These are phyloP conservation scores for Aspergillus kassunensis DNA, from an alignment of 495 filamentous ascomycete genomes.

Conservation along the genomic window DNA sequence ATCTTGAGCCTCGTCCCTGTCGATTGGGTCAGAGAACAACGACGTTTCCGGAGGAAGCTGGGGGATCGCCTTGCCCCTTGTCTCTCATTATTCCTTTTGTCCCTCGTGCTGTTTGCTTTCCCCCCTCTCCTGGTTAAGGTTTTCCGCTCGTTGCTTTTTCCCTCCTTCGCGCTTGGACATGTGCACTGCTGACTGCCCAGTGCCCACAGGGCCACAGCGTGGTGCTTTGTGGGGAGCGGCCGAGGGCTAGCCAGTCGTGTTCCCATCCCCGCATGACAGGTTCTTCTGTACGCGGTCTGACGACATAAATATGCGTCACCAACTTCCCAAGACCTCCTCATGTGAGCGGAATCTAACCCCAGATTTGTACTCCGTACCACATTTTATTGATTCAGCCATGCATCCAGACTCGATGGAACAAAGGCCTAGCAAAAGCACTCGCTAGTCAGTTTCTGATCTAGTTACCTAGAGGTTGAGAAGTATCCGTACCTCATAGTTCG, in stretches of 20 bases:
- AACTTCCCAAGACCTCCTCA: neutral
- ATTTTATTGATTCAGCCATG: neutral
- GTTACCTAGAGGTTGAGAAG: too few species aligned
- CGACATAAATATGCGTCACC: neutral
- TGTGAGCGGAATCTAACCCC: neutral
- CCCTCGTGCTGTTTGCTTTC: neutral
- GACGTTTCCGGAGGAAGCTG: slow-evolving; percentile 13
- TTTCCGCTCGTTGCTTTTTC: slow-evolving; percentile 12
- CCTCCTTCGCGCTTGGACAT: slow-evolving; percentile 1
- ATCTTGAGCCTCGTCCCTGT: neutral
- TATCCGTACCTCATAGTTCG: too few species aligned
- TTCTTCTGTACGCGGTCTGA: neutral
- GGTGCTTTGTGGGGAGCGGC: slow-evolving; percentile 14
- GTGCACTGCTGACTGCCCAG: neutral
- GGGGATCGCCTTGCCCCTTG: slow-evolving; percentile 12
- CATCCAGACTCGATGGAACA: neutral
- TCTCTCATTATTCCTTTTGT: slow-evolving; percentile 1
- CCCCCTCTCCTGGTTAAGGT: neutral
- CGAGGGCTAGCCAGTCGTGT: neutral
- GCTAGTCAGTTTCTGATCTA: neutral
- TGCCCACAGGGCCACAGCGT: neutral
- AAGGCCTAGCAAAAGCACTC: neutral
- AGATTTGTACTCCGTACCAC: neutral
- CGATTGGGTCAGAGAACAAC: slow-evolving; percentile 8
- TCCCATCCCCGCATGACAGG: slow-evolving; percentile 16